Evolutionary conservation across 768 basidiomycete species (phyloP).

Genomic region (Punctularia strigosozonata): DNA sequence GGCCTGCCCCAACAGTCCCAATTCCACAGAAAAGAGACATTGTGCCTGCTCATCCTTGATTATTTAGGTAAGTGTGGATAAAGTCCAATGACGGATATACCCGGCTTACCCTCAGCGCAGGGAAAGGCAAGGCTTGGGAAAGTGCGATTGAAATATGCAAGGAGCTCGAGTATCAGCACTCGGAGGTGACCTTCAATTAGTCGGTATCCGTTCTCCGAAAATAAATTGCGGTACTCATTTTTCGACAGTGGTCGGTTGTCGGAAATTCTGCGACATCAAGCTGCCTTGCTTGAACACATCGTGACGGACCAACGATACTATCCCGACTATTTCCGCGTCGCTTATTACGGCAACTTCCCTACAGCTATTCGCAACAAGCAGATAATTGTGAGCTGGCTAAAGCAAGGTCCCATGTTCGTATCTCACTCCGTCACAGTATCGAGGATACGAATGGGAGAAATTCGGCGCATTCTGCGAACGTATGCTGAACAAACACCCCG

Average conservation of each 20-base stretch:
- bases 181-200: conserved; percentile 87
- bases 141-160: conserved; percentile 87
- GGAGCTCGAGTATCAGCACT: conserved; percentile 82
- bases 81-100: background rate
- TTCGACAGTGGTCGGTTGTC: conserved; percentile 57
- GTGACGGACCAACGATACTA: conserved; percentile 76
- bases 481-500: conserved; percentile 84
- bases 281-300: conserved; percentile 79
- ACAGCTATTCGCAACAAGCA: conserved; percentile 77
- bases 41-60: conserved; percentile 87
- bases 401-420: background rate
- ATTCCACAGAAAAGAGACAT: conserved; percentile 88
- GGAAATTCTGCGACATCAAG: conserved; percentile 79
- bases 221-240: conserved; percentile 3
- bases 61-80: conserved; percentile 57
- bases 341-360: conserved; percentile 89
- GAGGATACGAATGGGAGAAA: conserved; percentile 93
- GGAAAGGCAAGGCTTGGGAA: conserved; percentile 97
- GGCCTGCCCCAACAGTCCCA: conserved; percentile 86
- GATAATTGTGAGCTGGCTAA: conserved; percentile 55
- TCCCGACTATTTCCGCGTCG: conserved; percentile 87
- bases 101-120: conserved; percentile 24
- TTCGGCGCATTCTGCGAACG: conserved; percentile 82
- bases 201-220: conserved; percentile 23
- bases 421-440: conserved; percentile 42